Percentiles rank a stretch among this genome's conserved stretches.
Evolutionary conservation across 2,329 filamentous ascomycete species (phyloP).

Genomic region (Talaromyces rugulosus): DNA sequence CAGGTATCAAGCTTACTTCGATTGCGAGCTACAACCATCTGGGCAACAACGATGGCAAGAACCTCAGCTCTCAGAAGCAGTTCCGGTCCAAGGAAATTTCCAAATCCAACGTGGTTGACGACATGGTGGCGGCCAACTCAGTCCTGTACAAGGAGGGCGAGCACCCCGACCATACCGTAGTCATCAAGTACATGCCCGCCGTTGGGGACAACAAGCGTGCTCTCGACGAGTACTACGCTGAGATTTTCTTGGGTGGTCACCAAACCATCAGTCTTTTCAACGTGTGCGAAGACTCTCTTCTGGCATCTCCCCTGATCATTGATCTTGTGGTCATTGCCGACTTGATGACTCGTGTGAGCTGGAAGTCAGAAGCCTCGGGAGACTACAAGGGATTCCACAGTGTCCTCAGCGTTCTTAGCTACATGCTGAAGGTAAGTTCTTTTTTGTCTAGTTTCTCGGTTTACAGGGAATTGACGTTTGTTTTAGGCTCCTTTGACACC

Average conservation of each 20-base stretch:
- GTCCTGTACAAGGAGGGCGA: slow-evolving; percentile 88
- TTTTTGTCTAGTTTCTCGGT: neutral
- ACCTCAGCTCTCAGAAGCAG: slow-evolving; percentile 93
- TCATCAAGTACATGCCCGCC: slow-evolving; percentile 99
- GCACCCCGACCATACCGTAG: slow-evolving; percentile 95
- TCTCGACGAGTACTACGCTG: slow-evolving; percentile 96
- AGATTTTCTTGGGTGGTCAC: slow-evolving; percentile 98
- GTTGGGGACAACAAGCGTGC: slow-evolving; percentile 99
- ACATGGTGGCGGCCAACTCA: slow-evolving; percentile 96
- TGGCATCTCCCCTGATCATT: slow-evolving; percentile 95
- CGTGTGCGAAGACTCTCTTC: slow-evolving; percentile 95
- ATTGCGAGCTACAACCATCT: slow-evolving; percentile 99
- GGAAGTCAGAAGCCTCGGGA: slow-evolving; percentile 63
- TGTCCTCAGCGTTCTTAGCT: slow-evolving; percentile 93
- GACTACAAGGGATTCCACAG: slow-evolving; percentile 94
- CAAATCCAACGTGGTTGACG: slow-evolving; percentile 98
- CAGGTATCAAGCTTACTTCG: slow-evolving; percentile 96
- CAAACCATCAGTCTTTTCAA: slow-evolving; percentile 99
- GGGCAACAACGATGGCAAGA: slow-evolving; percentile 99
- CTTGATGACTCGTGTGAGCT: slow-evolving; percentile 98
- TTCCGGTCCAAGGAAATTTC: slow-evolving; percentile 99
- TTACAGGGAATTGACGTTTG: neutral
- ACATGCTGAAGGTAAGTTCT: slow-evolving; percentile 74
- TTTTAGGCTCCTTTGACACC: slow-evolving; percentile 81
- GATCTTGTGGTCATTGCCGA: slow-evolving; percentile 89